Percentiles rank a stretch among this genome's conserved stretches.
Evolutionary conservation across 768 basidiomycete species (phyloP).

Genomic region (Russula sp.): DNA sequence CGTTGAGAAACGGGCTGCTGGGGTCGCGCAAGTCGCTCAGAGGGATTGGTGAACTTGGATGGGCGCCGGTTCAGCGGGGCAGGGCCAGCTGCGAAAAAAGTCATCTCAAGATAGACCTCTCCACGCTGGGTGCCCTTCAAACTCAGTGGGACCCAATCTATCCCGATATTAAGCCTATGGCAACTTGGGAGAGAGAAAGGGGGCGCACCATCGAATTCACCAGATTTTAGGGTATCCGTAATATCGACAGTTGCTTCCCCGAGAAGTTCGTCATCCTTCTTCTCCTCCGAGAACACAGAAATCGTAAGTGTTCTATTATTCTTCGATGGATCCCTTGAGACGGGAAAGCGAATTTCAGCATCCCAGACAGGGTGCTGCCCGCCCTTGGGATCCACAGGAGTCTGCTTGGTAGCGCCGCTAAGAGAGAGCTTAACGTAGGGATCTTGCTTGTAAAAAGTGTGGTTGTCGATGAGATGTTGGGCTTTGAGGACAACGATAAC

Average conservation of each 20-base stretch:
- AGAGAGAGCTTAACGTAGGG: conserved; percentile 67
- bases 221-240: conserved; percentile 67
- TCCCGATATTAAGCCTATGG: not conserved
- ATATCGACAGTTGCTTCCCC: conserved; percentile 75
- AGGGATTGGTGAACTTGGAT: conserved; percentile 25
- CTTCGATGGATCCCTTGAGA: conserved; percentile 48
- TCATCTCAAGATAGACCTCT: conserved; percentile 89
- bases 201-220: conserved; percentile 84
- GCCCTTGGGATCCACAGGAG: conserved; percentile 70
- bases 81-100: conserved; percentile 72
- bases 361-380: conserved; percentile 96
- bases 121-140: conserved; percentile 63
- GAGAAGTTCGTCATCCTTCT: conserved; percentile 62
- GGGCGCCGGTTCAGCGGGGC: conserved; percentile 33
- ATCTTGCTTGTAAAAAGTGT: conserved; percentile 86
- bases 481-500: conserved; percentile 84
- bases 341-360: conserved; percentile 71
- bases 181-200: not conserved
- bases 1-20: conserved; percentile 5
- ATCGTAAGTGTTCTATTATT: conserved; percentile 61
- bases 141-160: conserved; percentile 64
- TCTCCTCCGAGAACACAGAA: conserved; percentile 76
- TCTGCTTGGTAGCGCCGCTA: conserved; percentile 55
- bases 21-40: conserved; percentile 13
- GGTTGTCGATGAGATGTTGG: conserved; percentile 72